phyloP scores from a whole-genome alignment of 2,329 filamentous ascomycete genomes.

The Massarina eburnea region DNA sequence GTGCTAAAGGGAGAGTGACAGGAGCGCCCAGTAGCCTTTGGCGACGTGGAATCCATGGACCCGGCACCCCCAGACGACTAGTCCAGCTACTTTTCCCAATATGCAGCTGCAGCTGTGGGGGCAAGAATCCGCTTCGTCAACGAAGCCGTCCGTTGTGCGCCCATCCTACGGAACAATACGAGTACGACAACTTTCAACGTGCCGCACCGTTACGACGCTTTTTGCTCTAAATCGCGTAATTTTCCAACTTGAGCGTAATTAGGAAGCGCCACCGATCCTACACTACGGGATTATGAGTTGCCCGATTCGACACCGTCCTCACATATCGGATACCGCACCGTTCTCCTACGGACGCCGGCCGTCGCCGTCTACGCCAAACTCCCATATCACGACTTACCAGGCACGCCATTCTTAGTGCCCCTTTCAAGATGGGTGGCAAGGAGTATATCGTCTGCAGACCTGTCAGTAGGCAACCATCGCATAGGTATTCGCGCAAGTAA shows the following conservation, averaged over 20 bases:
- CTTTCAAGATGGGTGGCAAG: neutral
- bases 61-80: conserved; percentile 8
- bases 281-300: neutral
- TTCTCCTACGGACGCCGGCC: neutral
- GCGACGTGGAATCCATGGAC: conserved; percentile 9
- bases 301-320: neutral
- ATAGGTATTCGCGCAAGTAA: conserved; percentile 8
- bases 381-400: conserved; percentile 8
- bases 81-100: neutral
- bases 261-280: conserved; percentile 9
- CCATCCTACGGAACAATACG: neutral
- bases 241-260: conserved; percentile 4
- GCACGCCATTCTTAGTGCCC: neutral
- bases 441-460: neutral
- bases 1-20: conserved; percentile 11
- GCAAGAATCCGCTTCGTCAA: neutral
- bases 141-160: too few relatives aligned
- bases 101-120: neutral
- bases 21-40: conserved; percentile 1
- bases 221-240: neutral
- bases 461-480: neutral
- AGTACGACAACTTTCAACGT: conserved; percentile 12
- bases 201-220: neutral
- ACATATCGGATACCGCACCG: neutral
- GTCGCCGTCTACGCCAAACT: neutral